These are phyloP conservation scores for Pythium brassicae DNA, from an alignment of 352 stramenopile species.

Conservation along the genomic window DNA sequence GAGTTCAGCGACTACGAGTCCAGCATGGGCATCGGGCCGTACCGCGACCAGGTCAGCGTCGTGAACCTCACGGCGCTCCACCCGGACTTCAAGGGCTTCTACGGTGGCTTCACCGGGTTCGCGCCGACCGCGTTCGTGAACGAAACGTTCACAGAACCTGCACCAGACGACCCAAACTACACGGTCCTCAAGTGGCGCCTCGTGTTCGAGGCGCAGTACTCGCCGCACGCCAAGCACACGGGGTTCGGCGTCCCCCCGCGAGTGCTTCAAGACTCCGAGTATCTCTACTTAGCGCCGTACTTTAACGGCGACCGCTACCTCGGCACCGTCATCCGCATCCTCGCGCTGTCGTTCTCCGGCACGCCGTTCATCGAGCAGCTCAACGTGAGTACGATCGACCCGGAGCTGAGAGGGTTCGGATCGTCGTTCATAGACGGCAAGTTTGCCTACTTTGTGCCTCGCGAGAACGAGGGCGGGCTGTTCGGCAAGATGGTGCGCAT, in stretches of 20 bases:
- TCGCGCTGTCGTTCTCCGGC: conserved; percentile 37
- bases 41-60: conserved; percentile 45
- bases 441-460: conserved; percentile 68
- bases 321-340: conserved; percentile 43
- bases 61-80: conserved; percentile 57
- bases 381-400: conserved; percentile 37
- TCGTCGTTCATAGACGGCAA: conserved; percentile 51
- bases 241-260: conserved; percentile 30
- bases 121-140: conserved; percentile 46
- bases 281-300: conserved; percentile 66
- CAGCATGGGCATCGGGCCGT: conserved; percentile 57
- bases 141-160: conserved; percentile 52
- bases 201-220: conserved; percentile 46
- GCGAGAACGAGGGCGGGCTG: conserved; percentile 47
- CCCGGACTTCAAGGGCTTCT: conserved; percentile 47
- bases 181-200: conserved; percentile 34
- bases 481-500: conserved; percentile 65
- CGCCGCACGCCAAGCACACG: conserved; percentile 30
- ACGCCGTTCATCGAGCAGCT: conserved; percentile 52
- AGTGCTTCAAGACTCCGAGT: conserved; percentile 43
- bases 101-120: conserved; percentile 58
- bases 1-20: conserved; percentile 82
- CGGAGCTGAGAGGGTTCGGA: conserved; percentile 43
- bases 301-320: conserved; percentile 53
- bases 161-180: conserved; percentile 46